Percentiles rank a stretch among this genome's conserved stretches.
Evolutionary conservation across 2,329 filamentous ascomycete genomes (phyloP).

Genomic region (Rutstroemia sp.): DNA sequence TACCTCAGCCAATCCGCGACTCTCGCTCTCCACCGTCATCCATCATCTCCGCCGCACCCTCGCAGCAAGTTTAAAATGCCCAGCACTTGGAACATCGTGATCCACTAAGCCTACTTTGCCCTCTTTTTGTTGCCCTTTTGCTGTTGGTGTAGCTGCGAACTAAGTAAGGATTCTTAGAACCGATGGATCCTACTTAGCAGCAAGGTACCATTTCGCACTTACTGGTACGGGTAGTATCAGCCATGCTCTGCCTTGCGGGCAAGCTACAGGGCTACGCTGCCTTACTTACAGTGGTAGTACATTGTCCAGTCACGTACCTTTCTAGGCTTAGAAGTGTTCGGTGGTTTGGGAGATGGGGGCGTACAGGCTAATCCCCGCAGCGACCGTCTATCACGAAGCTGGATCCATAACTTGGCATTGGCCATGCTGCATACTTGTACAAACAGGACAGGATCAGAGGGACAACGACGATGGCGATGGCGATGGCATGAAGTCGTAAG

Average conservation of each 20-base stretch:
- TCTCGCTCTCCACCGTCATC: not conserved
- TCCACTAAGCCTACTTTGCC: not conserved
- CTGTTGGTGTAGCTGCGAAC: not conserved
- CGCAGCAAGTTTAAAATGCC: not conserved
- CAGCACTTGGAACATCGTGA: no score
- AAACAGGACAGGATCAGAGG: no score
- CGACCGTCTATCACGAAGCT: no score
- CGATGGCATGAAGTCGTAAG: no score
- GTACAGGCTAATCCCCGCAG: no score
- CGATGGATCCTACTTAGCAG: not conserved
- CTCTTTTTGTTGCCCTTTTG: not conserved
- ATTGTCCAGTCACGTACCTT: not conserved
- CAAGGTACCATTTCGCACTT: not conserved
- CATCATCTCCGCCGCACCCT: not conserved
- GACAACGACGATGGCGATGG: no score
- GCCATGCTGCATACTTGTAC: no score
- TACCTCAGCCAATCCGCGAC: not conserved
- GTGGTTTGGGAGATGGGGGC: no score
- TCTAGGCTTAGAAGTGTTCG: no score
- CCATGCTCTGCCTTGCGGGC: no score
- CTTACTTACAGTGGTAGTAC: not conserved
- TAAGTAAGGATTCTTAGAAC: constrained; percentile 5
- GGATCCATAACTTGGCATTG: no score
- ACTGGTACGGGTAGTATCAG: no score
- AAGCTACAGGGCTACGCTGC: not conserved